These are phyloP conservation scores for Aspergillus niger DNA, from an alignment of 2,329 filamentous ascomycete genomes.

Conservation along the genomic window DNA sequence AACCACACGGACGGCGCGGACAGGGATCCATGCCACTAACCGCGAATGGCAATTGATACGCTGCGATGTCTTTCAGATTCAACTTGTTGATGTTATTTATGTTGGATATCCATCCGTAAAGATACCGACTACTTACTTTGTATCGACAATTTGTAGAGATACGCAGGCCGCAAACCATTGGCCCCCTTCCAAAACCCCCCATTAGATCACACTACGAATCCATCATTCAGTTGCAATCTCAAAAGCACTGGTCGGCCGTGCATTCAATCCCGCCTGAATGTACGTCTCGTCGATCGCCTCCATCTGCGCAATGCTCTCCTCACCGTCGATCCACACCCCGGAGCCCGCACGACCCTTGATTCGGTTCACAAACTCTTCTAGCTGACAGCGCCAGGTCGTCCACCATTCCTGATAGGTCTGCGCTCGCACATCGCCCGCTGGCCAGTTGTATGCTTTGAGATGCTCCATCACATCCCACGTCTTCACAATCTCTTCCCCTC, in stretches of 20 bases:
- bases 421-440: conserved; percentile 21
- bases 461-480: conserved; percentile 21
- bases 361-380: conserved; percentile 54
- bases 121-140: background rate
- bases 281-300: conserved; percentile 53
- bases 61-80: background rate
- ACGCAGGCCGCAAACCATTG: background rate
- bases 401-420: conserved; percentile 38
- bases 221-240: background rate
- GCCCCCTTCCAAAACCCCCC: background rate
- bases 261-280: conserved; percentile 40
- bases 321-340: conserved; percentile 45
- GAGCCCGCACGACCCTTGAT: conserved; percentile 42
- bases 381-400: conserved; percentile 50
- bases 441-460: conserved; percentile 24
- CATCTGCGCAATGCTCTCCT: conserved; percentile 51
- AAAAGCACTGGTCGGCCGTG: conserved; percentile 16
- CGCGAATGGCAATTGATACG: background rate
- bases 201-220: background rate
- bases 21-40: background rate
- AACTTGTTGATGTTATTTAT: too few relatives aligned
- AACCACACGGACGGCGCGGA: background rate
- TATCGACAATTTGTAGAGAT: background rate
- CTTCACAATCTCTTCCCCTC: conserved; percentile 11
- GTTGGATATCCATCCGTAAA: background rate